phyloP scores from a whole-genome alignment of 2,329 filamentous ascomycete species.

The Achaetomium macrosporum region DNA sequence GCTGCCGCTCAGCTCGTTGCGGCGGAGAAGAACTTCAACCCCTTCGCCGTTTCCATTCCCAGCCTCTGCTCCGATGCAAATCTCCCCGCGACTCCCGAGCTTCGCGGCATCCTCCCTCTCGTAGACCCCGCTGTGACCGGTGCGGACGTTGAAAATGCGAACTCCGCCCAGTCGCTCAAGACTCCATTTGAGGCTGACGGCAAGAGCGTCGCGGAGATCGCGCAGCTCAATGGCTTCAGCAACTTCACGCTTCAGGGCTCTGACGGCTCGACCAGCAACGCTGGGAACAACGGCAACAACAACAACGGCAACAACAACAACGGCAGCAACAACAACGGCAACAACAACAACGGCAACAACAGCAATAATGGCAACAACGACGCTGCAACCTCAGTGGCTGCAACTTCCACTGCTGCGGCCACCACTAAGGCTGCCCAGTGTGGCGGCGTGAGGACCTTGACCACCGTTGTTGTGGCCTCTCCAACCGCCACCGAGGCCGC shows the following conservation, averaged over 20 bases:
- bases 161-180: conserved; percentile 46
- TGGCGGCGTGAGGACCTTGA: conserved; percentile 29
- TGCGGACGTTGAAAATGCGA: conserved; percentile 53
- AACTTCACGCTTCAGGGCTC: conserved; percentile 45
- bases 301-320: background rate
- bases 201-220: conserved; percentile 59
- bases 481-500: conserved; percentile 16
- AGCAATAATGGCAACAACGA: background rate
- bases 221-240: conserved; percentile 56
- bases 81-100: conserved; percentile 54
- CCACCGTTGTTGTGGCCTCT: conserved; percentile 26
- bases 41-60: conserved; percentile 53
- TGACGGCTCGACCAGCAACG: conserved; percentile 17
- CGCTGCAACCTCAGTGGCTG: background rate
- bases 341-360: conserved; percentile 3
- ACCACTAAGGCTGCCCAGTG: conserved; percentile 34
- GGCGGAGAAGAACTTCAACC: conserved; percentile 70
- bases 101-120: conserved; percentile 62
- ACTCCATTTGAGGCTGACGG: conserved; percentile 55
- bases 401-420: background rate
- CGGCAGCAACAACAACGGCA: conserved; percentile 1
- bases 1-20: conserved; percentile 56
- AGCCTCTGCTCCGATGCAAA: conserved; percentile 58
- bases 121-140: conserved; percentile 59
- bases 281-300: conserved; percentile 6